phyloP scores from a whole-genome alignment of 2,329 filamentous ascomycete species.

The Orbilia javanica region DNA sequence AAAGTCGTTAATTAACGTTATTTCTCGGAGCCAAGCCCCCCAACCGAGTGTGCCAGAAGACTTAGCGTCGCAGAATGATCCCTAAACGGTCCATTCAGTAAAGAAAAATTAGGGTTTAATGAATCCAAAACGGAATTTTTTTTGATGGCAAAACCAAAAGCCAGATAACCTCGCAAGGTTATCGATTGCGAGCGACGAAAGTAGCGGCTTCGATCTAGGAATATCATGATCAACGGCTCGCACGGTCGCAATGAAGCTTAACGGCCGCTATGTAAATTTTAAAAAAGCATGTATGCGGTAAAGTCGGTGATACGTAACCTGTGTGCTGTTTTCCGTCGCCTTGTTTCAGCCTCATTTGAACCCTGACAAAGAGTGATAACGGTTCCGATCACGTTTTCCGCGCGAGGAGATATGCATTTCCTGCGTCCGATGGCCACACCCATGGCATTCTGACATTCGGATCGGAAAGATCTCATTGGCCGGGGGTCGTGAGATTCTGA shows the following conservation, averaged over 20 bases:
- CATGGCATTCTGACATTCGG: slow-evolving; percentile 23
- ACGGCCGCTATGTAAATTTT: not conserved
- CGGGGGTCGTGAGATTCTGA: slow-evolving; percentile 20
- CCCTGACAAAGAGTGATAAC: slow-evolving; percentile 57
- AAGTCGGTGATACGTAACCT: not conserved
- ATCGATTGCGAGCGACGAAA: slow-evolving; percentile 42
- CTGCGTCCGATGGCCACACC: slow-evolving; percentile 36
- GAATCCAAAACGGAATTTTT: not conserved
- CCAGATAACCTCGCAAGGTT: slow-evolving; percentile 1
- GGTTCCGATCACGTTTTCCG: slow-evolving; percentile 45
- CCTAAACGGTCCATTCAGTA: slow-evolving; percentile 29
- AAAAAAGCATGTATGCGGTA: not conserved
- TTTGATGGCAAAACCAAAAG: slow-evolving; percentile 5
- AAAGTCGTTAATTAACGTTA: slow-evolving; percentile 39
- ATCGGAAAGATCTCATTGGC: slow-evolving; percentile 54
- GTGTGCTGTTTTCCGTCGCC: slow-evolving; percentile 37
- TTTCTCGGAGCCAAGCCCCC: slow-evolving; percentile 22
- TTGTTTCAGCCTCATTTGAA: slow-evolving; percentile 51
- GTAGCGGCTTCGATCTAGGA: slow-evolving; percentile 31
- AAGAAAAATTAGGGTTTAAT: slow-evolving; percentile 41
- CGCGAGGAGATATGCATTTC: slow-evolving; percentile 34
- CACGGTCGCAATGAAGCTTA: slow-evolving; percentile 54
- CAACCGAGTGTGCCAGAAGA: slow-evolving; percentile 25
- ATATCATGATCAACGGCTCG: slow-evolving; percentile 51
- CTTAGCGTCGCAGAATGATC: slow-evolving; percentile 52